Conservation (phyloP, 768 basidiomycete species). For the Amanita exitialis region DNA sequence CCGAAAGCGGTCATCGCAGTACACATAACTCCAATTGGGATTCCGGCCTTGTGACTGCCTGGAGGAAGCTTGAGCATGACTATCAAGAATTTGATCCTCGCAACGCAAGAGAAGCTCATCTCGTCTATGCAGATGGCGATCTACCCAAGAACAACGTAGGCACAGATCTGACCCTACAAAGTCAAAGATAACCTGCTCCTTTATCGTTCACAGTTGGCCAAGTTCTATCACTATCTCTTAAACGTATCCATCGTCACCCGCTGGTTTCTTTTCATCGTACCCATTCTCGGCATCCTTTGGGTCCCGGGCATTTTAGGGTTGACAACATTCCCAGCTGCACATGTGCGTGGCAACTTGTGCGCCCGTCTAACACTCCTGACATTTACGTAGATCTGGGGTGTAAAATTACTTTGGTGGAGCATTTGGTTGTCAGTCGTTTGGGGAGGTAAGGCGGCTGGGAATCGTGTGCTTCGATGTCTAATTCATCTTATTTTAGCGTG, state of each 20-base stretch:
- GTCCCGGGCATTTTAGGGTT: slow-evolving; percentile 68
- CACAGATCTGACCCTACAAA: neutral
- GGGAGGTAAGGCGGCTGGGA: slow-evolving; percentile 38
- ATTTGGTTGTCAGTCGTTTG: slow-evolving; percentile 78
- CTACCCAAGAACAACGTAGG: slow-evolving; percentile 42
- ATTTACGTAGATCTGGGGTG: slow-evolving; percentile 39
- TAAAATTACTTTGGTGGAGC: slow-evolving; percentile 67
- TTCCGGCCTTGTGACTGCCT: slow-evolving; percentile 35
- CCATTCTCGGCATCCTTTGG: slow-evolving; percentile 57
- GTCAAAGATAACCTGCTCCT: neutral
- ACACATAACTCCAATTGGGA: slow-evolving; percentile 37
- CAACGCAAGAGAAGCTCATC: slow-evolving; percentile 38
- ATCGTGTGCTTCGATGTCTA: neutral
- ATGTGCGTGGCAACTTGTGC: slow-evolving; percentile 23
- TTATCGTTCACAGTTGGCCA: slow-evolving; percentile 33
- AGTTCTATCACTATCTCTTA: slow-evolving; percentile 63
- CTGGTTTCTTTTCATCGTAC: slow-evolving; percentile 74
- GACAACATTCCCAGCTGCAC: slow-evolving; percentile 34
- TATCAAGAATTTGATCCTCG: slow-evolving; percentile 52
- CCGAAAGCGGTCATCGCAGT: slow-evolving; percentile 7
- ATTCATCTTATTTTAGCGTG: slow-evolving; percentile 37
- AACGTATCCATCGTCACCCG: slow-evolving; percentile 71
- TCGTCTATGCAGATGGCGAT: slow-evolving; percentile 54
- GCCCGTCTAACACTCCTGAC: neutral
- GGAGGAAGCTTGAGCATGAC: slow-evolving; percentile 40